Evolutionary conservation across 345 rosid genomes (phyloP).

Genomic region (Mallotus nudiflorus): DNA sequence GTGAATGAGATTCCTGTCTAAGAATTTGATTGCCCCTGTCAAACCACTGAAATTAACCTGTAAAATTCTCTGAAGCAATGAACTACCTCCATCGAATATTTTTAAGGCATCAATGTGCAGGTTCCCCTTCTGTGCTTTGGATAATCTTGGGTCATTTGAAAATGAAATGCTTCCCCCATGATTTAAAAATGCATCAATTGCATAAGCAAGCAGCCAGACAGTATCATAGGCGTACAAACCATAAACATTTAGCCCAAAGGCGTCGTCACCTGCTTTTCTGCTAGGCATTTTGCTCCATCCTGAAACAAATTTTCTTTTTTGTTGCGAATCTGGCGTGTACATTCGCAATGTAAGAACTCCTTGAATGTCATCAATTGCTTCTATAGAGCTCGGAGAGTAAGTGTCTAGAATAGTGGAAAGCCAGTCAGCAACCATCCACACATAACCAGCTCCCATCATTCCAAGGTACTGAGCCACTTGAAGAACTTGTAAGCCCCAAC

Average conservation of each 20-base stretch:
- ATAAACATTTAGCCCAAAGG: constrained; percentile 55
- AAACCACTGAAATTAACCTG: constrained; percentile 53
- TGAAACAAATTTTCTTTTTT: constrained; percentile 54
- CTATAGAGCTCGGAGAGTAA: constrained; percentile 43
- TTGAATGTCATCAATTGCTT: constrained; percentile 47
- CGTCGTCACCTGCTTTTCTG: constrained; percentile 9
- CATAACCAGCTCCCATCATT: constrained; percentile 27
- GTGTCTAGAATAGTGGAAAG: constrained; percentile 28
- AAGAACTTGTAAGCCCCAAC: constrained; percentile 55
- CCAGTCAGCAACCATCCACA: constrained; percentile 35
- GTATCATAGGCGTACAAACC: constrained; percentile 86
- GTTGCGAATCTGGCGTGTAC: constrained; percentile 59
- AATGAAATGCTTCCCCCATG: constrained; percentile 74
- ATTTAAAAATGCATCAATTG: constrained; percentile 56
- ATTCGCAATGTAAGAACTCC: constrained; percentile 70
- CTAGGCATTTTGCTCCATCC: constrained; percentile 66
- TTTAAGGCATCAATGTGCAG: constrained; percentile 72
- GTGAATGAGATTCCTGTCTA: constrained; percentile 52
- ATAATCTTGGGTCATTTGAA: constrained; percentile 47
- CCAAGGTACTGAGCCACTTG: constrained; percentile 35
- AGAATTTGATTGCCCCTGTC: constrained; percentile 63
- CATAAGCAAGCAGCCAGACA: constrained; percentile 78
- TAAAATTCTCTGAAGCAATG: constrained; percentile 57
- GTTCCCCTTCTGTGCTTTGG: constrained; percentile 36
- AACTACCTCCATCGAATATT: constrained; percentile 60